phyloP scores from a whole-genome alignment of 106 monocot species.

The Phalaenopsis equestris region DNA sequence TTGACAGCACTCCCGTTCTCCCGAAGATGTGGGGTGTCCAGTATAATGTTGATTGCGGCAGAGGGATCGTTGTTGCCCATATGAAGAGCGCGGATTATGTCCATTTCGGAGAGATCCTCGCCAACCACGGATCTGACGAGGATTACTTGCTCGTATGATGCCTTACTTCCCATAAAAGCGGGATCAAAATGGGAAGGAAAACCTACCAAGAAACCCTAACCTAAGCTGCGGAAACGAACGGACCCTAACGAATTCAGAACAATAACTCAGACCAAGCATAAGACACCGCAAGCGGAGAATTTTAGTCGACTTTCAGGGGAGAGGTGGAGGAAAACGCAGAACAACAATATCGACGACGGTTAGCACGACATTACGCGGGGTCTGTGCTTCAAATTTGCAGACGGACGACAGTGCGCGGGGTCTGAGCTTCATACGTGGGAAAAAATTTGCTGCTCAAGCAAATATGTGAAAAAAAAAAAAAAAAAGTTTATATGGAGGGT shows the following conservation, averaged over 20 bases:
- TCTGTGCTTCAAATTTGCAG: no score
- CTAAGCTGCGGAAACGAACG: background rate
- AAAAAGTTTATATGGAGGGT: no score
- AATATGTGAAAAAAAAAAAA: no score
- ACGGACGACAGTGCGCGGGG: no score
- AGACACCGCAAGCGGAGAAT: background rate
- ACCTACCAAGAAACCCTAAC: slow-evolving; percentile 1
- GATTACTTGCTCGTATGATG: slow-evolving; percentile 46
- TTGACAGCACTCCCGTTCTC: slow-evolving; percentile 1
- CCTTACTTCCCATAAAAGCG: slow-evolving; percentile 43
- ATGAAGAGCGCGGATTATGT: slow-evolving; percentile 89
- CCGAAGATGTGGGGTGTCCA: slow-evolving; percentile 49
- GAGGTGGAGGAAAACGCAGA: background rate
- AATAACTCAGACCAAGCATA: background rate
- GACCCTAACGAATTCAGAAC: background rate
- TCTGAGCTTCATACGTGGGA: no score
- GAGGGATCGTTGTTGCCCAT: slow-evolving; percentile 80
- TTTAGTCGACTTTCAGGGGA: background rate
- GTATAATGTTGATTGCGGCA: slow-evolving; percentile 89
- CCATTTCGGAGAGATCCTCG: slow-evolving; percentile 56
- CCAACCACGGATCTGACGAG: slow-evolving; percentile 63
- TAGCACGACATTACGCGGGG: background rate
- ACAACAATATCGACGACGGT: background rate
- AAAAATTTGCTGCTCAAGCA: no score
- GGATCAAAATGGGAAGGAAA: background rate